These are phyloP conservation scores for Nicotiana rustica DNA, from an alignment of 305 asterid genomes.

Conservation along the genomic window DNA sequence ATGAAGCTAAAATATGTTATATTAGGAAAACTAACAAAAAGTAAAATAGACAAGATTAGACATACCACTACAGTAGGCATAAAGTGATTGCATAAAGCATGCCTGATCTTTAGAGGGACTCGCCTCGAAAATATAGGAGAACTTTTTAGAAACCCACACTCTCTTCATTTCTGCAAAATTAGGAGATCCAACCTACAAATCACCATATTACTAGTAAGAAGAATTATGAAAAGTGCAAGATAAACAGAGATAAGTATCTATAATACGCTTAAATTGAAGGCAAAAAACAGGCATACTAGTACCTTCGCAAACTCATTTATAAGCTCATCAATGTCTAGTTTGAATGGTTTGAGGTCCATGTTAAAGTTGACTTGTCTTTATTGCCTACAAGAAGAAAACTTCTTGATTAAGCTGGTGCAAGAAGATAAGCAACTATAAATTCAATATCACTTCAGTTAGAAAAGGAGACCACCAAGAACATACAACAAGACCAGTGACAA, in stretches of 20 bases:
- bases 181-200: constrained; percentile 29
- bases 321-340: constrained; percentile 87
- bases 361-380: not conserved
- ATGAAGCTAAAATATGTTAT: constrained; percentile 10
- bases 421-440: not conserved
- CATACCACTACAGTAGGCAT: constrained; percentile 74
- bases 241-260: not conserved
- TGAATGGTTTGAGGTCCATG: constrained; percentile 81
- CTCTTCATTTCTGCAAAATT: constrained; percentile 73
- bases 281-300: constrained; percentile 1
- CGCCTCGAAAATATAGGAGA: constrained; percentile 84
- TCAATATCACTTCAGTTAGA: not conserved
- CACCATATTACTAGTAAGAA: not conserved
- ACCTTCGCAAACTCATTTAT: constrained; percentile 72
- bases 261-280: not conserved
- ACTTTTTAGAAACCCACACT: constrained; percentile 77
- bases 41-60: not conserved
- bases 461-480: not conserved
- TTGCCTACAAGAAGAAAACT: constrained; percentile 12
- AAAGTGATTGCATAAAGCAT: constrained; percentile 87
- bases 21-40: not conserved
- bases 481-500: not conserved
- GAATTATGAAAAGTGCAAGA: not conserved
- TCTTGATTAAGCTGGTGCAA: not conserved
- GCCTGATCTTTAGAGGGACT: constrained; percentile 81